Evolutionary conservation across 495 filamentous ascomycete genomes (phyloP).

Genomic region (Talaromyces nanjingensis): DNA sequence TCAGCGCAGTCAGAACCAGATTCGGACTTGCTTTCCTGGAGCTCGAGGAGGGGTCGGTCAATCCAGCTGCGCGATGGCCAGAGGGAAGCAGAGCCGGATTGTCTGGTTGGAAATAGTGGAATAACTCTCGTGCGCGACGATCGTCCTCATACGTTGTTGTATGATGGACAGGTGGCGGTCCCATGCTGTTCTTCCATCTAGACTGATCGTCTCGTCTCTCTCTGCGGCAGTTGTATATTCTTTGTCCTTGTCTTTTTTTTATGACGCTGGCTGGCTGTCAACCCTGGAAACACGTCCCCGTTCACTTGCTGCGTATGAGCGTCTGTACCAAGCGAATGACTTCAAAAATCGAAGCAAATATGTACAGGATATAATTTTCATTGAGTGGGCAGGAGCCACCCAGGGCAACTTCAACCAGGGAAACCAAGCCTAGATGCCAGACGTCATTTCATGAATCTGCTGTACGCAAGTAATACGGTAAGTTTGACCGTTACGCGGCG

Average conservation of each 20-base stretch:
- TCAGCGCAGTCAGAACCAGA: constrained; percentile 48
- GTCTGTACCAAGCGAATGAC: neutral
- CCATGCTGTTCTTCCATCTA: neutral
- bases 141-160: neutral
- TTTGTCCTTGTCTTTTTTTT: neutral
- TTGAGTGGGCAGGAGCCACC: no score
- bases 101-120: constrained; percentile 37
- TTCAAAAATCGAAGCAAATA: neutral
- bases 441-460: neutral
- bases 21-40: constrained; percentile 26
- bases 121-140: constrained; percentile 36
- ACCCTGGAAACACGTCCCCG: neutral
- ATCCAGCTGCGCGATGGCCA: neutral
- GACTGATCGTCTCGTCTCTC: no score
- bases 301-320: neutral
- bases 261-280: neutral
- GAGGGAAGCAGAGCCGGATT: constrained; percentile 2
- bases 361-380: neutral
- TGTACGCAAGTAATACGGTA: neutral
- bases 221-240: neutral
- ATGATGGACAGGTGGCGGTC: neutral
- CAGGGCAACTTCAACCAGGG: neutral
- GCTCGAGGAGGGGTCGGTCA: constrained; percentile 5
- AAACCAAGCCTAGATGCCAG: neutral
- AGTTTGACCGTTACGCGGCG: neutral